Conservation (phyloP, 2,329 filamentous ascomycete genomes). For the Stromatinia cepivora region DNA sequence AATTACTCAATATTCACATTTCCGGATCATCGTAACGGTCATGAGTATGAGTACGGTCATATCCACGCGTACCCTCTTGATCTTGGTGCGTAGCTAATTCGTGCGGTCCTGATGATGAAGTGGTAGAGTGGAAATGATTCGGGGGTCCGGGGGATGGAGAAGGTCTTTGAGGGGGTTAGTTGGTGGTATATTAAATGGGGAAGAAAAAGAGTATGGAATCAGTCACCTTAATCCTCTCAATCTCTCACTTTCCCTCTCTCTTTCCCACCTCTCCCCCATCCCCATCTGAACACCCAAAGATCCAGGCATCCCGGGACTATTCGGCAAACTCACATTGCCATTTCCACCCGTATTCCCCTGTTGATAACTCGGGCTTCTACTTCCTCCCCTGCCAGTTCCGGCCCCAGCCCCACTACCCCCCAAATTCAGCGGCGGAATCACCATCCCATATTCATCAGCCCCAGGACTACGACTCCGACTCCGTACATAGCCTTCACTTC, state of each 20-base stretch:
- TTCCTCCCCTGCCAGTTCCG: neutral
- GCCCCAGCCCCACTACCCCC: neutral
- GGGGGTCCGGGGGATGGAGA: neutral
- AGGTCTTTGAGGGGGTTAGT: neutral
- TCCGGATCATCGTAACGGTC: constrained; percentile 15
- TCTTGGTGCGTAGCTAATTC: constrained; percentile 9
- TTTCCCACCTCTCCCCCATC: neutral
- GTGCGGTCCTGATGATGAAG: neutral
- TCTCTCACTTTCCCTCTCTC: neutral
- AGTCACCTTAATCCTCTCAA: neutral
- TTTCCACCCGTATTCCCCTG: neutral
- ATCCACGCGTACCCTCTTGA: neutral
- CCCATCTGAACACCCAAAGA: neutral
- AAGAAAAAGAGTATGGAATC: neutral
- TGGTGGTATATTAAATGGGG: neutral
- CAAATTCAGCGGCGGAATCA: neutral
- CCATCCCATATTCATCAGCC: neutral
- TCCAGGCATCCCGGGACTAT: neutral
- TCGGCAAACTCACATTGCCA: neutral
- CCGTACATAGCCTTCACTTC: neutral
- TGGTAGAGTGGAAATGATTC: neutral
- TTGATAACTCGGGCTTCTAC: neutral
- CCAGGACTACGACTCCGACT: constrained; percentile 4
- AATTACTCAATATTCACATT: constrained; percentile 20
- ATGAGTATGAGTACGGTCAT: neutral